Conservation (phyloP, 495 filamentous ascomycete genomes). For the Penicillium tannophilum region DNA sequence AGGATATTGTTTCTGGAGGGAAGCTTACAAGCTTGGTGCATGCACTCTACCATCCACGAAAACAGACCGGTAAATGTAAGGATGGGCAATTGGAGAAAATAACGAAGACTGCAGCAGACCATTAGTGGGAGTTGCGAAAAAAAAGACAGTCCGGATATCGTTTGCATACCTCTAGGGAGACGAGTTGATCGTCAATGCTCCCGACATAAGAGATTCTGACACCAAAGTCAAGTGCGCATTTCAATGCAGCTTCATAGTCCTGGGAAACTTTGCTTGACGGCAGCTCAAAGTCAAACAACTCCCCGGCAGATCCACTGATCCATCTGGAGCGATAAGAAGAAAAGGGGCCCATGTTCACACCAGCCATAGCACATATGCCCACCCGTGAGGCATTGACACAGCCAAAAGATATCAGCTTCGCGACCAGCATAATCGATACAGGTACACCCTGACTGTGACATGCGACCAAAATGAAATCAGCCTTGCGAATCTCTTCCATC, state of each 20-base stretch:
- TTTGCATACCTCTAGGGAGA: constrained; percentile 74
- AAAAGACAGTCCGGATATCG: background rate
- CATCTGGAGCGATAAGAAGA: constrained; percentile 80
- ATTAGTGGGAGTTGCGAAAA: background rate
- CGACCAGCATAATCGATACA: constrained; percentile 89
- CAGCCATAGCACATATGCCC: constrained; percentile 90
- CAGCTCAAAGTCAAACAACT: constrained; percentile 89
- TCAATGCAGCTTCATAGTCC: constrained; percentile 74
- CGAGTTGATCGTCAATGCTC: constrained; percentile 95
- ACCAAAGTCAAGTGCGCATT: constrained; percentile 71
- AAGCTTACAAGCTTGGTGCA: constrained; percentile 79
- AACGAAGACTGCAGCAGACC: constrained; percentile 65
- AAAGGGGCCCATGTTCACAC: constrained; percentile 92
- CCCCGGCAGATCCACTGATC: constrained; percentile 83
- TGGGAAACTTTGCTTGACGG: constrained; percentile 78
- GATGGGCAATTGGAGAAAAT: constrained; percentile 80
- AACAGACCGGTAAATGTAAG: constrained; percentile 88
- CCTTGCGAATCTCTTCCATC: constrained; percentile 85
- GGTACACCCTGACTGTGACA: constrained; percentile 97
- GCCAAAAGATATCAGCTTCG: constrained; percentile 80
- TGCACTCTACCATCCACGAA: constrained; percentile 95
- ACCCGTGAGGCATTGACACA: constrained; percentile 71
- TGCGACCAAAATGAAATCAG: constrained; percentile 86
- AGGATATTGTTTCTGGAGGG: background rate
- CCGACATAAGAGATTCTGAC: constrained; percentile 83